Evolutionary conservation across 2,329 filamentous ascomycete genomes (phyloP), one percentile per base, ranked within the genome.

Genomic region (Cladosporium cucumerinum): DNA sequence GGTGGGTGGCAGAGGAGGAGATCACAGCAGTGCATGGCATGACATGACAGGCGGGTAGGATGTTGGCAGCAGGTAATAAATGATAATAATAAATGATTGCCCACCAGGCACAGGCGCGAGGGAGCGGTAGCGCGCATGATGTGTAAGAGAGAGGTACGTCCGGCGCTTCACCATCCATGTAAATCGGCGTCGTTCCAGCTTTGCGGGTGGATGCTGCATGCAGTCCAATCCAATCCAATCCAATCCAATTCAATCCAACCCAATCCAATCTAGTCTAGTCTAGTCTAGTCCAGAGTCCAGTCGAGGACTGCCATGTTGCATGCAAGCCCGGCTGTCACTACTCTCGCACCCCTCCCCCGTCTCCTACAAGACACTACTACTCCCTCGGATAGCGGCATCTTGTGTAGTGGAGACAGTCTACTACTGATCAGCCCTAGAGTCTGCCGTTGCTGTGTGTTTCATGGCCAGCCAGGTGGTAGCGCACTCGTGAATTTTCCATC

Each of bases 91-190:
- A n/a, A n/a, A n/a, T n/a, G n/a, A n/a, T n/a, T n/a, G n/a, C n/a
- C n/a, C 32, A 28, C 51, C 21, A 54, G 51, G 28, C 30, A 30
- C 51, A 32, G 16, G 28, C 25, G 51, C 25, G 51, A 54, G 51
- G 26, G 26, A 32, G 16, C 51, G 25, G 51, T 54, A 54, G 51
- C 51, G 51, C 28, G 51, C 16, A n/a, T 54, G 51, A 54, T 54
- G 51, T 54, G 51, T 28, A 54, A 25, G 10, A 46, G n/a, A 54
- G 51, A 54, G 51, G 51, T 14, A 26, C 51, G 51, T 54, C 30
- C 51, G 51, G 51, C 51, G 51, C 51, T 30, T 54, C 51, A 54
- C 51, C 51, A 54, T 54, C 28, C 51, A 54, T 12, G 32, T 54
- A n/a, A n/a, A n/a, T n/a, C n/a, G n/a, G n/a, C 21, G 51, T 28